Evolutionary conservation across 495 filamentous ascomycete species (phyloP).

Genomic region (Penicillium taxi): DNA sequence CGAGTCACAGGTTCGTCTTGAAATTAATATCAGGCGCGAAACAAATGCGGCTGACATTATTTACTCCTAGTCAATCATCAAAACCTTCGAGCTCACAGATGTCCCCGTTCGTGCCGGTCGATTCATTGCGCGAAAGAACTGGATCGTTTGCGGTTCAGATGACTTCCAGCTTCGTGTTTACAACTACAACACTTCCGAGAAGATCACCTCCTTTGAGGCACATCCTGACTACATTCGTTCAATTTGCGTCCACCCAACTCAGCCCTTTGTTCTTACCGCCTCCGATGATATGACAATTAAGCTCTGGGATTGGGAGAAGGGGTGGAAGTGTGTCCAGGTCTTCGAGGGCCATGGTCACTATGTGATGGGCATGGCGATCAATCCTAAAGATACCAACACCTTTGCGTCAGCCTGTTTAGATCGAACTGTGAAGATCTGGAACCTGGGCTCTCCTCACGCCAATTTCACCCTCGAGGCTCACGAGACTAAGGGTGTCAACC

Average conservation of each 20-base stretch:
- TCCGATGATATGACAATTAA: slow-evolving; percentile 99
- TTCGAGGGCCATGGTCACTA: slow-evolving; percentile 98
- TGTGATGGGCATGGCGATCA: slow-evolving; percentile 99
- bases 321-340: slow-evolving; percentile 95
- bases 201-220: slow-evolving; percentile 96
- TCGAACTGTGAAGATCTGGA: slow-evolving; percentile 98
- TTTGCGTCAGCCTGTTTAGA: slow-evolving; percentile 97
- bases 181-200: slow-evolving; percentile 99
- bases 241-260: slow-evolving; percentile 92
- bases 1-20: slow-evolving; percentile 66
- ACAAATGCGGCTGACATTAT: slow-evolving; percentile 5
- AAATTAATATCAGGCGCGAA: neutral
- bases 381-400: slow-evolving; percentile 97
- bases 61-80: slow-evolving; percentile 66
- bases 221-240: slow-evolving; percentile 98
- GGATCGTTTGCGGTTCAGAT: slow-evolving; percentile 97
- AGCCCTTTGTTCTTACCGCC: slow-evolving; percentile 92
- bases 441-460: slow-evolving; percentile 75
- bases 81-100: slow-evolving; percentile 99
- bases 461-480: slow-evolving; percentile 97
- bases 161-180: slow-evolving; percentile 95
- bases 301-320: slow-evolving; percentile 98
- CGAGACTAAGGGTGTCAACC: slow-evolving; percentile 96
- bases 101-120: slow-evolving; percentile 95
- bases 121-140: slow-evolving; percentile 96